Base-by-base conservation (phyloP, 1,284 basidiomycete genomes). In the Cutaneotrichosporon arboriforme region DNA sequence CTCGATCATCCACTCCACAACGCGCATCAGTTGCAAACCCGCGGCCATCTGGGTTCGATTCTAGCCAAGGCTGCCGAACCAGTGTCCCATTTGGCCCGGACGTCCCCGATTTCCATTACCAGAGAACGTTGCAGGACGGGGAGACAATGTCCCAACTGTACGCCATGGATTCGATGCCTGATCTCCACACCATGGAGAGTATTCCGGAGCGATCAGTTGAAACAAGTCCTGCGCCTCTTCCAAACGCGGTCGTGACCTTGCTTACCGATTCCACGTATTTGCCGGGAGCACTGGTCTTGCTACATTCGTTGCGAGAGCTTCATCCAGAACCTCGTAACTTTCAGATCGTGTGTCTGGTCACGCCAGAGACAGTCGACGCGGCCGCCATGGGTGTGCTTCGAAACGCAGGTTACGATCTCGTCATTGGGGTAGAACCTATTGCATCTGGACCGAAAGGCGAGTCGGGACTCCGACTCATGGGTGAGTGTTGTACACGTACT, bases 281-380 rank as follows among this genome's bases (percentile, higher is more conserved):
- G 42, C 90, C 91, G 36, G 94, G 94, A 51, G 90, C 88, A 18
- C 84, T 97, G 59, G 84, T 88, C 52, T 79, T 91, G 61, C 87
- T 84, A 35, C 87, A 87, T 52, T 88, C 91, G 36, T 80, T 97
- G 60, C 82, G 81, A 53, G 87, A 90, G 54, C 75, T 92, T 18
- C 89, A 92, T 67, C 80, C 82, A 21, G 72, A 76, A 22, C 83
- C 83, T 40, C 65, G 72, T 34, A 80, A 86, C 61, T 93, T 89
- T 67, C 82, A 92, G 65, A 87, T 87, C n/a, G 84, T 92, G 58
- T 96, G 90, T 74, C 79, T 98, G 43, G 89, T 94, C 59, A 94
- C 93, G 5, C 92, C 94, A 47, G 89, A 93, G 69, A 87, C 88
- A 0, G 84, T 97, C 63, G 85, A 89, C 68, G 87, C 93, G n/a